phyloP scores from a whole-genome alignment of 2,329 filamentous ascomycete species.

The Sarocladium strictum region DNA sequence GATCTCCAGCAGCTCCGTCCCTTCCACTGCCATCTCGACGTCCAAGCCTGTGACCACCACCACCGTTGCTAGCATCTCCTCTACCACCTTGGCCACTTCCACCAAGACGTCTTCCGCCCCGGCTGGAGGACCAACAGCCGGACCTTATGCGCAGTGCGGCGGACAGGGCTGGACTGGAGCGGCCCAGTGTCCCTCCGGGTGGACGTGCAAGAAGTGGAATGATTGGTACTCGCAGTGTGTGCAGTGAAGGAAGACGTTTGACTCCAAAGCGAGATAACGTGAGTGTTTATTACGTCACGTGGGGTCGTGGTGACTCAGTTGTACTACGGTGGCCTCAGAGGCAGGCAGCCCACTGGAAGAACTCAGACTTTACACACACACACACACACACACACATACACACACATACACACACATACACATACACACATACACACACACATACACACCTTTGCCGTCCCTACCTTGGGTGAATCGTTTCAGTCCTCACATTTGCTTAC shows the following conservation, averaged over 20 bases:
- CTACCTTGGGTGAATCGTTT: too few relatives aligned
- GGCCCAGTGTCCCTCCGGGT: conserved; percentile 5
- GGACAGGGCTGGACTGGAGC: conserved; percentile 4
- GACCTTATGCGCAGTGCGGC: conserved; percentile 3
- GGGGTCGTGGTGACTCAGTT: too few relatives aligned
- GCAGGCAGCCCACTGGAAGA: too few relatives aligned
- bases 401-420: too few relatives aligned
- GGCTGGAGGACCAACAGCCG: background rate
- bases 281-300: background rate
- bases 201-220: conserved; percentile 1
- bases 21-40: background rate
- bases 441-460: too few relatives aligned
- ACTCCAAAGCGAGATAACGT: background rate
- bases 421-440: too few relatives aligned
- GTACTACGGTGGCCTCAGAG: too few relatives aligned
- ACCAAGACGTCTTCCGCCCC: conserved; percentile 8
- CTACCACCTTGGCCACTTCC: conserved; percentile 6
- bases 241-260: background rate
- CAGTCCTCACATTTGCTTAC: too few relatives aligned
- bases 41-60: conserved; percentile 7
- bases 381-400: too few relatives aligned
- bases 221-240: conserved; percentile 6
- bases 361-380: too few relatives aligned
- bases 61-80: background rate
- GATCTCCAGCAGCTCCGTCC: background rate